These are phyloP conservation scores for Euphorbia peplus DNA, from an alignment of 345 rosid genomes.

Conservation along the genomic window DNA sequence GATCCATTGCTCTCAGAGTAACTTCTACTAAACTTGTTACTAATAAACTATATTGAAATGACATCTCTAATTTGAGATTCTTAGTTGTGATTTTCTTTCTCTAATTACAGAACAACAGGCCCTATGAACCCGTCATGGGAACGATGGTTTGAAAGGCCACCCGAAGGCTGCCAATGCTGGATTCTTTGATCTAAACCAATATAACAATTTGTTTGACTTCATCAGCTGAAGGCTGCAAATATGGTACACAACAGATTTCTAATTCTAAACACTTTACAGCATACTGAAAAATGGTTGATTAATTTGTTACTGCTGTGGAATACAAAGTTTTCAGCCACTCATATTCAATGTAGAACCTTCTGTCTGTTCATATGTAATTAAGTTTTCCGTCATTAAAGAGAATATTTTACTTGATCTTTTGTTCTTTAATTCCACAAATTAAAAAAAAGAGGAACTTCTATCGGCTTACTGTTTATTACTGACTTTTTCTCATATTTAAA, in stretches of 20 bases:
- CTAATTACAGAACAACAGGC: slow-evolving; percentile 55
- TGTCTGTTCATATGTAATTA: slow-evolving; percentile 17
- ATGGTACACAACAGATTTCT: slow-evolving; percentile 14
- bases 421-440: background rate
- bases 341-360: slow-evolving; percentile 12
- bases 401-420: slow-evolving; percentile 7
- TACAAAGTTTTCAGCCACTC: slow-evolving; percentile 9
- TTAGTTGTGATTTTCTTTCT: slow-evolving; percentile 2
- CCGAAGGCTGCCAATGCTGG: slow-evolving; percentile 56
- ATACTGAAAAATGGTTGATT: slow-evolving; percentile 14
- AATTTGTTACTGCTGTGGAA: slow-evolving; percentile 17
- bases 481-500: background rate
- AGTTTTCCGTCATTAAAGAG: background rate
- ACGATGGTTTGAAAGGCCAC: slow-evolving; percentile 74
- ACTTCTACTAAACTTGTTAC: slow-evolving; percentile 15
- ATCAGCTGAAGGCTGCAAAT: slow-evolving; percentile 11
- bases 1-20: slow-evolving; percentile 68
- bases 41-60: background rate
- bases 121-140: slow-evolving; percentile 60
- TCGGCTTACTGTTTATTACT: background rate
- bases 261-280: slow-evolving; percentile 18
- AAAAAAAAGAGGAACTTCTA: background rate
- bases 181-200: slow-evolving; percentile 46
- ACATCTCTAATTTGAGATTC: slow-evolving; percentile 8
- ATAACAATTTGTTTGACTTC: slow-evolving; percentile 23